A percentile compares a stretch with the other conserved stretches of the same genome.
Evolutionary conservation across 305 asterid genomes (phyloP).

Genomic region (Fraxinus nigra): DNA sequence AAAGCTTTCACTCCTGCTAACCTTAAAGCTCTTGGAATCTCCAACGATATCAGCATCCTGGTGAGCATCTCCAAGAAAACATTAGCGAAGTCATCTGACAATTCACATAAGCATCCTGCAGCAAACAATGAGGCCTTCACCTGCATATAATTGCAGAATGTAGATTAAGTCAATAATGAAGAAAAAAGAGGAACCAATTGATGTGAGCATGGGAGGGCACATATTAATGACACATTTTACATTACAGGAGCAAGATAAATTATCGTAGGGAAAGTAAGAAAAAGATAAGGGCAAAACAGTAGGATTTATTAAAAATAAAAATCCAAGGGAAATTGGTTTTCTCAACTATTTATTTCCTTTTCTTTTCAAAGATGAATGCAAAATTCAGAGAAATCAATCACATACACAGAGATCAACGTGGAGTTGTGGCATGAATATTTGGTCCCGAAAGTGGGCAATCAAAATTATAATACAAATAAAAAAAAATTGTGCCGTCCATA

Average conservation of each 20-base stretch:
- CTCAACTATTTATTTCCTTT: not conserved
- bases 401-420: not conserved
- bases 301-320: not conserved
- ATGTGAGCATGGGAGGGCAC: not conserved
- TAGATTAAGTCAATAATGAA: not conserved
- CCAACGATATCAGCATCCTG: constrained; percentile 43
- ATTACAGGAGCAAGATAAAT: not conserved
- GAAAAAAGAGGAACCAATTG: constrained; percentile 11
- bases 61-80: constrained; percentile 71
- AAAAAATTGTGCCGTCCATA: not conserved
- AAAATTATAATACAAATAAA: not conserved
- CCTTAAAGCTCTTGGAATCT: constrained; percentile 46
- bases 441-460: not conserved
- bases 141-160: constrained; percentile 37
- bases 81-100: constrained; percentile 68
- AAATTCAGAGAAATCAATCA: not conserved
- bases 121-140: constrained; percentile 83
- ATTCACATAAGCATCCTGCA: constrained; percentile 67
- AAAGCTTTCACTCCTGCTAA: constrained; percentile 64
- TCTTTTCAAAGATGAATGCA: not conserved
- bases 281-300: not conserved
- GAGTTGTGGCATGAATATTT: not conserved
- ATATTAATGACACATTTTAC: not conserved
- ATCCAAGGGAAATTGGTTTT: not conserved
- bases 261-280: not conserved